Evolutionary conservation across 257 asterid genomes (phyloP).

Genomic region (Cruciata laevipes): DNA sequence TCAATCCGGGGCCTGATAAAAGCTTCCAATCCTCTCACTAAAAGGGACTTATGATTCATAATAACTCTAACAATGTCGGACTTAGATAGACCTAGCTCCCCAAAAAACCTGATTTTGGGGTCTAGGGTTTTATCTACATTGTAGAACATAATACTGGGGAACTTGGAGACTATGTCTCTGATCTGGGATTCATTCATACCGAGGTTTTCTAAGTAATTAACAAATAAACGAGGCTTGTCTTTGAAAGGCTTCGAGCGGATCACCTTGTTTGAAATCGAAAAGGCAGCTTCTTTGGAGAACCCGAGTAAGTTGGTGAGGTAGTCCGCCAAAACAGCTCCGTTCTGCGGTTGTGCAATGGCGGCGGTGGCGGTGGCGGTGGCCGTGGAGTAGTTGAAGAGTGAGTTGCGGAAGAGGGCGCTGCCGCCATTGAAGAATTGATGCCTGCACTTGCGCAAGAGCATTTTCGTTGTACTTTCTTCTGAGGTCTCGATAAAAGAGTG

Average conservation of each 20-base stretch:
- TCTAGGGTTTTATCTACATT: conserved; percentile 13
- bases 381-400: background rate
- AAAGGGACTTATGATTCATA: background rate
- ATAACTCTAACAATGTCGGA: conserved; percentile 1
- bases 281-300: conserved; percentile 16
- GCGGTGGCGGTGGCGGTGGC: background rate
- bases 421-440: conserved; percentile 4
- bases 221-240: conserved; percentile 7
- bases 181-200: conserved; percentile 17
- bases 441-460: conserved; percentile 3
- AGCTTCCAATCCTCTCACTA: background rate
- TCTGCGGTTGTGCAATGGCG: background rate
- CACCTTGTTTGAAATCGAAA: conserved; percentile 7
- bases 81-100: conserved; percentile 18
- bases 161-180: conserved; percentile 7
- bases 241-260: background rate
- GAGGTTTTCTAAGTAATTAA: conserved; percentile 10
- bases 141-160: background rate
- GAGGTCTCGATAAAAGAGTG: background rate
- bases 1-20: conserved; percentile 1
- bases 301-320: conserved; percentile 15
- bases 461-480: background rate
- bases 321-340: conserved; percentile 8
- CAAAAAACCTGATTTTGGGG: conserved; percentile 11
- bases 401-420: background rate